Evolutionary conservation across 148 eudicot genomes (phyloP), one percentile per base, ranked within the genome.

Genomic region (Heliamphora exappendiculata): DNA sequence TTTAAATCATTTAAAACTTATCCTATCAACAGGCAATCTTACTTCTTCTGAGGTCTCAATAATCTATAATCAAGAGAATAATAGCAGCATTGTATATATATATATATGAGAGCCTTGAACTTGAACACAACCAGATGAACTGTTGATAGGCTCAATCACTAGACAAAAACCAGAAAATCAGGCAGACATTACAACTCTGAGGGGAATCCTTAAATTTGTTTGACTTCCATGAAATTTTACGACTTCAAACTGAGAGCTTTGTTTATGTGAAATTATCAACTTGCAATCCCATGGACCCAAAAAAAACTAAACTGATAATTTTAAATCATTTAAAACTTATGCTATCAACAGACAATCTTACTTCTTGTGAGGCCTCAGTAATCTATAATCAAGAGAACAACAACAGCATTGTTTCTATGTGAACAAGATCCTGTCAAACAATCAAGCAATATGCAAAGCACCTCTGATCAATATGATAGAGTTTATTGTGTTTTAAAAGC

Each of bases 41-140:
- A n/a, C n/a, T n/a, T n/a, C n/a, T n/a, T n/a, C n/a, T n/a, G n/a
- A n/a, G n/a, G n/a, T n/a, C n/a, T n/a, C n/a, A n/a, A n/a, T n/a
- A n/a, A n/a, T n/a, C n/a, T n/a, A n/a, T n/a, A n/a, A n/a, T n/a
- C n/a, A n/a, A n/a, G n/a, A n/a, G n/a, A n/a, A n/a, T n/a, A n/a
- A n/a, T n/a, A n/a, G n/a, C n/a, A n/a, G n/a, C n/a, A n/a, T n/a
- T n/a, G n/a, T n/a, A n/a, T n/a, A n/a, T n/a, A n/a, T n/a, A n/a
- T n/a, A n/a, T n/a, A n/a, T n/a, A n/a, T n/a, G n/a, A n/a, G n/a
- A n/a, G 0, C 41, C 67, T 39, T 29, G 24, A n/a, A n/a, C n/a
- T n/a, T n/a, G n/a, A 73, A 66, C 28, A 78, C 28, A 62, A 75
- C 49, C 60, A 74, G 54, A 42, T 75, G 68, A 45, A 39, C 19